Base-by-base conservation (phyloP, 768 basidiomycete species). In the Trametes cubensis region DNA sequence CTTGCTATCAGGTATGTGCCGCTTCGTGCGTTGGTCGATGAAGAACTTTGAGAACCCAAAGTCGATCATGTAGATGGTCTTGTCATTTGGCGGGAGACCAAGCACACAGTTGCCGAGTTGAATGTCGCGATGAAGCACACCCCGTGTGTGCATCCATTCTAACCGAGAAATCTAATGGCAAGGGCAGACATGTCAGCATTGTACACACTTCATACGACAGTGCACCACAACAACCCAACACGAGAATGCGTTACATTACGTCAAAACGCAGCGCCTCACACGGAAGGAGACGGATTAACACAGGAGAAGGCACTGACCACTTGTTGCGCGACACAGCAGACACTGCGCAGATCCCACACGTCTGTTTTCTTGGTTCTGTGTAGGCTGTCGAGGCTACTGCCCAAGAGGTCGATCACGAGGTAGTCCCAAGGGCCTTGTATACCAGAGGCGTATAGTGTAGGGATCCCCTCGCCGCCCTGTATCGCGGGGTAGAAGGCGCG, bases 1-100 rank as follows among this genome's bases (percentile, higher is more conserved):
- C 55, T 80, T 84, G 67, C 85, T 86, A 58, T 91, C 86, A 17
- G 85, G 83, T 60, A 92, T 89, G 67, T 92, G 90, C 18, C 81
- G 80, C 45, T 74, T 79, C 3, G 87, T 89, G 48, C 71, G 64
- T 21, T 81, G 80, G 73, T 92, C 88, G 64, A 91, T 84, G 64
- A 89, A 92, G 34, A 81, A 81, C 69, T 91, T 92, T 17, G 89
- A 89, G 72, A 92, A 92, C 14, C 90, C 90, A 70, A 92, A 92
- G 72, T 92, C 90, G 67, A 92, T 92, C 89, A 92, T 88, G 68
- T 90, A 92, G 63, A 92, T 78, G 40, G 75, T 79, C 54, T 79
- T 79, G 15, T 87, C 78, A 63, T 89, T 76, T 0, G 87, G 84
- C 4, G 79, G 73, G 51, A 80, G 76, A 15, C 90, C 90, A 55